These are phyloP conservation scores for Lachancea waltii DNA, from an alignment of 805 yeast species.

Conservation along the genomic window DNA sequence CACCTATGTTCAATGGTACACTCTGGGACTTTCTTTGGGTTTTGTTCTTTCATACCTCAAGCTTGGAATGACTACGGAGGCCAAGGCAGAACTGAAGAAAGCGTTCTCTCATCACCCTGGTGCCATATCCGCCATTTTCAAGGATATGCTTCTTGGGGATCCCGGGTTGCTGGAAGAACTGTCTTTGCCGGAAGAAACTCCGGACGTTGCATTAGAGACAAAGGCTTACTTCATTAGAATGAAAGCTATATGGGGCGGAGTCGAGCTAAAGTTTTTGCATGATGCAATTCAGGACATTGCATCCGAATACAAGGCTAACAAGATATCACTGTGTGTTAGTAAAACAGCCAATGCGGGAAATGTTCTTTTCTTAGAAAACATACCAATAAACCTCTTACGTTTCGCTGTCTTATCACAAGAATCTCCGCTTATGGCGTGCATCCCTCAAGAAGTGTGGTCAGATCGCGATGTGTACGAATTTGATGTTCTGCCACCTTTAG, in stretches of 20 bases:
- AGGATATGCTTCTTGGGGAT: slow-evolving; percentile 25
- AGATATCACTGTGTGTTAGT: slow-evolving; percentile 5
- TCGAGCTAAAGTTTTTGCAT: slow-evolving; percentile 41
- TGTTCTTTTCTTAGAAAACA: slow-evolving; percentile 24
- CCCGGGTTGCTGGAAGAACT: slow-evolving; percentile 11
- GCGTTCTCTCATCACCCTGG: slow-evolving; percentile 57
- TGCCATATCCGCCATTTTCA: slow-evolving; percentile 30
- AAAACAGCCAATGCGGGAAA: slow-evolving; percentile 6
- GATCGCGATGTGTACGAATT: slow-evolving; percentile 58
- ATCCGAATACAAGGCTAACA: slow-evolving; percentile 10
- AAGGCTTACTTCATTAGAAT: slow-evolving; percentile 59
- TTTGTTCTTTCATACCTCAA: slow-evolving; percentile 54
- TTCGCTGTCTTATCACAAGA: slow-evolving; percentile 69
- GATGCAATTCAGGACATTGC: slow-evolving; percentile 34
- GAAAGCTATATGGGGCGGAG: slow-evolving; percentile 46
- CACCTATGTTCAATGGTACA: slow-evolving; percentile 59
- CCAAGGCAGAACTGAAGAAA: slow-evolving; percentile 39
- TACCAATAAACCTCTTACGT: slow-evolving; percentile 59
- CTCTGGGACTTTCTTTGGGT: slow-evolving; percentile 67
- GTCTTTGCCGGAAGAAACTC: slow-evolving; percentile 11
- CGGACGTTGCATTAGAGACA: slow-evolving; percentile 29
- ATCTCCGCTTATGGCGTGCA: slow-evolving; percentile 59
- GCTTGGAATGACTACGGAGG: slow-evolving; percentile 37
- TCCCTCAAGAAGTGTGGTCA: slow-evolving; percentile 58
- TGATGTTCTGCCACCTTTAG: slow-evolving; percentile 63